These are phyloP conservation scores for Kodamaea kaohsiungensis DNA, from an alignment of 805 yeast genomes.

Conservation along the genomic window DNA sequence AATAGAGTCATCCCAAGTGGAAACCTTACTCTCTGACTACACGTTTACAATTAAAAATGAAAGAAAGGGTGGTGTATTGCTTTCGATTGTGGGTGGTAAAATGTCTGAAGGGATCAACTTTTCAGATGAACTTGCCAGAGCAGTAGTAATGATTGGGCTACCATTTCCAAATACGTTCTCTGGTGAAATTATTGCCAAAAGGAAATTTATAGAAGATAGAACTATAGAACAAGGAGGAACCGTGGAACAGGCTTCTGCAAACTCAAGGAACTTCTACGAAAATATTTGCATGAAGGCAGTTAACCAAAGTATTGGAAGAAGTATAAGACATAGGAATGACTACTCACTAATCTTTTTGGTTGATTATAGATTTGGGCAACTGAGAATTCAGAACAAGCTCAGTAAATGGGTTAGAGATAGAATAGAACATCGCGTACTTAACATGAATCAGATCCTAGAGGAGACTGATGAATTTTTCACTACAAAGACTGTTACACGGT, in stretches of 20 bases:
- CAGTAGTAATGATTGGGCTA: slow-evolving; percentile 81
- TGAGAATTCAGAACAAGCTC: slow-evolving; percentile 54
- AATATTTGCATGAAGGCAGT: slow-evolving; percentile 88
- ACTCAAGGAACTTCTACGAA: slow-evolving; percentile 65
- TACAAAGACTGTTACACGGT: slow-evolving; percentile 13
- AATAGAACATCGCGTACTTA: slow-evolving; percentile 11
- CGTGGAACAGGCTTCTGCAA: slow-evolving; percentile 43
- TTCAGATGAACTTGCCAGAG: slow-evolving; percentile 83
- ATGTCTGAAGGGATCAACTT: slow-evolving; percentile 94
- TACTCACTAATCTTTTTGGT: slow-evolving; percentile 73
- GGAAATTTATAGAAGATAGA: slow-evolving; percentile 58
- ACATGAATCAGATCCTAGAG: slow-evolving; percentile 16
- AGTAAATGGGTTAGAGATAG: slow-evolving; percentile 69
- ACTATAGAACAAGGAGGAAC: slow-evolving; percentile 52
- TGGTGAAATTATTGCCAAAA: slow-evolving; percentile 76
- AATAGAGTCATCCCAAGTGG: slow-evolving; percentile 40
- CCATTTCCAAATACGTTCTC: slow-evolving; percentile 87
- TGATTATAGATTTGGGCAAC: slow-evolving; percentile 58
- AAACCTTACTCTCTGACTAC: slow-evolving; percentile 51
- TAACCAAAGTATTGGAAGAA: slow-evolving; percentile 90
- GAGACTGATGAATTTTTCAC: slow-evolving; percentile 31
- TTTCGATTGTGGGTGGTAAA: slow-evolving; percentile 91
- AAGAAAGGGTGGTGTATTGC: slow-evolving; percentile 59
- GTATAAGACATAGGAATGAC: slow-evolving; percentile 82
- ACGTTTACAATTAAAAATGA: slow-evolving; percentile 37